These are phyloP conservation scores for Phytophthora pluvialis DNA, from an alignment of 352 stramenopile genomes.

Conservation along the genomic window DNA sequence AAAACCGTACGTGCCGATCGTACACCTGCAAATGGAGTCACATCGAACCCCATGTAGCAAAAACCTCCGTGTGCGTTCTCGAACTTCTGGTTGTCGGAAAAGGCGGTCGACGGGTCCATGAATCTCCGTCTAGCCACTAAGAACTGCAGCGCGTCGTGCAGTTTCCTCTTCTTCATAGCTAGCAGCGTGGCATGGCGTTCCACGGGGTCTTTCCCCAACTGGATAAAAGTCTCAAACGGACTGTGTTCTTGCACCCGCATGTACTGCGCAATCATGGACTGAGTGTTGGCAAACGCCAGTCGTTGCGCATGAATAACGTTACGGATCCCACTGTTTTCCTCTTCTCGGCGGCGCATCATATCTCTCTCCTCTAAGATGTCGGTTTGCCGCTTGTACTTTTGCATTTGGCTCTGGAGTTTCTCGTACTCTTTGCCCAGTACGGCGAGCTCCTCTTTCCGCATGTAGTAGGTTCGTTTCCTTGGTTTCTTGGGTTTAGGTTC, in stretches of 20 bases:
- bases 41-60: slow-evolving; percentile 54
- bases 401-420: slow-evolving; percentile 30
- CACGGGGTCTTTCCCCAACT: slow-evolving; percentile 37
- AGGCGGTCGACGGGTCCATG: slow-evolving; percentile 41
- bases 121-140: slow-evolving; percentile 38
- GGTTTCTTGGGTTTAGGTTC: slow-evolving; percentile 32
- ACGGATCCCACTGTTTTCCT: slow-evolving; percentile 38
- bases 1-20: slow-evolving; percentile 43
- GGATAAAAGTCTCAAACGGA: slow-evolving; percentile 50
- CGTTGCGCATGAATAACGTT: slow-evolving; percentile 43
- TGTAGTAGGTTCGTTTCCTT: slow-evolving; percentile 55
- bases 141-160: slow-evolving; percentile 44
- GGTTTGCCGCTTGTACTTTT: slow-evolving; percentile 28
- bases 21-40: slow-evolving; percentile 52
- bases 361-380: slow-evolving; percentile 33
- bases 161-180: slow-evolving; percentile 44
- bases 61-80: slow-evolving; percentile 47
- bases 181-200: slow-evolving; percentile 43
- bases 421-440: slow-evolving; percentile 32
- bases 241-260: slow-evolving; percentile 47
- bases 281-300: slow-evolving; percentile 45
- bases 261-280: slow-evolving; percentile 50
- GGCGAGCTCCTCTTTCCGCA: slow-evolving; percentile 51
- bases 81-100: slow-evolving; percentile 53
- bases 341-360: slow-evolving; percentile 24